These are phyloP conservation scores for Penicillium sp. DNA, from an alignment of 2,329 filamentous ascomycete genomes.

Conservation along the genomic window DNA sequence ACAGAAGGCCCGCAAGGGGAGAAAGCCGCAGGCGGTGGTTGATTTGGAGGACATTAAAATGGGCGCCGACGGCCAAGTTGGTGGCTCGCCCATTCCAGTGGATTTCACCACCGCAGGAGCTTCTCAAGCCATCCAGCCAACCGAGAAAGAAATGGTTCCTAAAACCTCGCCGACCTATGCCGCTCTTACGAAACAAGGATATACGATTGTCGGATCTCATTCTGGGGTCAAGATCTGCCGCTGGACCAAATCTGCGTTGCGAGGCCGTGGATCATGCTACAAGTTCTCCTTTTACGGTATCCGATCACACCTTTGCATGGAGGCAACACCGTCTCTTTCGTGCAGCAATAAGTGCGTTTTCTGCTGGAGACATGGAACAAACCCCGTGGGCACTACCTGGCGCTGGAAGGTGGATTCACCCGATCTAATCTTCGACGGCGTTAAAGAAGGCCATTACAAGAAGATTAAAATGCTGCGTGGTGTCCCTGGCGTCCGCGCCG, in stretches of 20 bases:
- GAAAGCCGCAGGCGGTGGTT: conserved; percentile 58
- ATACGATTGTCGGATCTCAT: conserved; percentile 92
- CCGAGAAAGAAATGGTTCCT: conserved; percentile 90
- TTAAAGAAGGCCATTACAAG: conserved; percentile 90
- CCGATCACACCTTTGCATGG: conserved; percentile 96
- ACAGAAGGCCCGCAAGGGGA: conserved; percentile 53
- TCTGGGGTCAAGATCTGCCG: conserved; percentile 97
- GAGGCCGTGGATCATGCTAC: conserved; percentile 93
- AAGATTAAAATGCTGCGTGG: conserved; percentile 98
- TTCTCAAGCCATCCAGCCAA: conserved; percentile 37
- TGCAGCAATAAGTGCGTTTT: conserved; percentile 99
- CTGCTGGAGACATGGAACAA: conserved; percentile 97
- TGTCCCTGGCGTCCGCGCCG: conserved; percentile 87
- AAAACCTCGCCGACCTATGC: conserved; percentile 85
- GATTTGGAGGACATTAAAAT: conserved; percentile 83
- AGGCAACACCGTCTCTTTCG: conserved; percentile 91
- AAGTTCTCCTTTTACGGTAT: conserved; percentile 99
- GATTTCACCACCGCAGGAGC: conserved; percentile 72
- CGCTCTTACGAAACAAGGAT: conserved; percentile 93
- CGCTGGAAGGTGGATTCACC: conserved; percentile 94
- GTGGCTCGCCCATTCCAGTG: conserved; percentile 66
- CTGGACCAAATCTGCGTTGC: conserved; percentile 96
- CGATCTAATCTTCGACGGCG: conserved; percentile 85
- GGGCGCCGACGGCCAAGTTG: conserved; percentile 34
- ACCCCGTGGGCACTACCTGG: conserved; percentile 96